These are phyloP conservation scores for Tetrastigma voinierianum DNA, from an alignment of 164 flowering plant genomes.

Conservation along the genomic window DNA sequence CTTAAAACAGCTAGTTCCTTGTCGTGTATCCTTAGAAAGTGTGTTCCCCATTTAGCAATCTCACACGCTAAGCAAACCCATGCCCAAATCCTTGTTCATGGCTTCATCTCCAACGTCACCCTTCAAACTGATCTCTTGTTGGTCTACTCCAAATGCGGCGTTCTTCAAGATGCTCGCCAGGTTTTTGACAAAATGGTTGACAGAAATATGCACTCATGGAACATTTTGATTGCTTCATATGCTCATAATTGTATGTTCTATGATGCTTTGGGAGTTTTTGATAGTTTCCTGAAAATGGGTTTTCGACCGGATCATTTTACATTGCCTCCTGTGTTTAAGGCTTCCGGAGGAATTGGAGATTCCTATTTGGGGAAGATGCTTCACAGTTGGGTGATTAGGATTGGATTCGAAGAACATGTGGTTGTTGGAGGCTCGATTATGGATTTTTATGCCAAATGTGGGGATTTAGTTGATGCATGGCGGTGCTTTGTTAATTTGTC, in stretches of 20 bases:
- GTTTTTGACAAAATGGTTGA: slow-evolving; percentile 45
- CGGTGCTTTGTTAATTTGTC: slow-evolving; percentile 32
- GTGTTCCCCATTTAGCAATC: slow-evolving; percentile 22
- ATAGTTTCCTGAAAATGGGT: slow-evolving; percentile 28
- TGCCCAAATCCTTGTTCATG: slow-evolving; percentile 32
- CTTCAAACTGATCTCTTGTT: slow-evolving; percentile 53
- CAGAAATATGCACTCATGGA: slow-evolving; percentile 59
- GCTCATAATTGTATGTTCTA: slow-evolving; percentile 22
- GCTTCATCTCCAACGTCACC: slow-evolving; percentile 33
- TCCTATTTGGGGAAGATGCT: slow-evolving; percentile 24
- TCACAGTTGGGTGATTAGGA: slow-evolving; percentile 40
- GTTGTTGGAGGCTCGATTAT: slow-evolving; percentile 40
- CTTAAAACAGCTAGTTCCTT: slow-evolving; percentile 11
- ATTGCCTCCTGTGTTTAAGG: slow-evolving; percentile 43
- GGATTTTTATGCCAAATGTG: slow-evolving; percentile 48
- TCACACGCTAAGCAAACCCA: slow-evolving; percentile 41
- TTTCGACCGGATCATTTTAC: slow-evolving; percentile 51
- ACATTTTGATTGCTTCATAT: slow-evolving; percentile 44
- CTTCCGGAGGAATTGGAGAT: slow-evolving; percentile 31
- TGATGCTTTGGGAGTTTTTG: slow-evolving; percentile 30
- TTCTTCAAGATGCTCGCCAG: slow-evolving; percentile 30
- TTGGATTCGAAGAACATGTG: slow-evolving; percentile 44
- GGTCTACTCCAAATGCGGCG: slow-evolving; percentile 34
- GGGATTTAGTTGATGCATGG: slow-evolving; percentile 29
- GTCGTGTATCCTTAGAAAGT: slow-evolving; percentile 38